phyloP scores from a whole-genome alignment of 2,329 filamentous ascomycete species.

The Fusarium penzigii region DNA sequence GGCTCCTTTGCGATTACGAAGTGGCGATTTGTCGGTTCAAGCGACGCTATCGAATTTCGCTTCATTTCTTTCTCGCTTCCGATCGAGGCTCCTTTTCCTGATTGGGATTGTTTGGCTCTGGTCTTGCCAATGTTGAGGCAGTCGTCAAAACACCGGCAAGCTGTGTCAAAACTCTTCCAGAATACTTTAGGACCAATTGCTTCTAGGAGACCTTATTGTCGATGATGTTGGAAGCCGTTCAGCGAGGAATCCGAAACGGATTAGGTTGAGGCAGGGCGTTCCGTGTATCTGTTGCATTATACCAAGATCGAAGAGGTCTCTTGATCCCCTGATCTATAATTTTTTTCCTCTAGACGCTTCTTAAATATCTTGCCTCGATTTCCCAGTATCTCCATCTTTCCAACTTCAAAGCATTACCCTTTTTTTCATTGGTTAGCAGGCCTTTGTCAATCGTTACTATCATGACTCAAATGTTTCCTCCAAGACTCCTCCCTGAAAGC shows the following conservation, averaged over 20 bases:
- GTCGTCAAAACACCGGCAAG: conserved; percentile 4
- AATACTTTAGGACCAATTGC: no score
- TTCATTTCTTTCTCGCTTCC: conserved; percentile 8
- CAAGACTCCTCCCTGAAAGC: conserved; percentile 21
- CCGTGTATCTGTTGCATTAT: neutral
- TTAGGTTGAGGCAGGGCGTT: neutral
- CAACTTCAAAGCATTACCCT: conserved; percentile 5
- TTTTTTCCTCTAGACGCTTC: neutral
- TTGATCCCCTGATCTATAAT: neutral
- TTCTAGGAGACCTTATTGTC: neutral
- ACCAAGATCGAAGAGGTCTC: neutral
- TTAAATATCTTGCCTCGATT: conserved; percentile 23
- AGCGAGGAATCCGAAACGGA: neutral
- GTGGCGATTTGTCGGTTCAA: conserved; percentile 23
- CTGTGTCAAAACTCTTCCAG: conserved; percentile 3
- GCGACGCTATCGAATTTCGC: conserved; percentile 6
- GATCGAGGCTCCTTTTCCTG: conserved; percentile 10
- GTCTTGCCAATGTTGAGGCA: conserved; percentile 12
- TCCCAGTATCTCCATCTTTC: conserved; percentile 13
- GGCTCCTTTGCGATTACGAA: conserved; percentile 14
- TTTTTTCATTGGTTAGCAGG: conserved; percentile 22
- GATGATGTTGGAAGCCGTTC: neutral
- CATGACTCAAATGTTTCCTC: conserved; percentile 29
- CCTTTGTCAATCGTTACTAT: conserved; percentile 25
- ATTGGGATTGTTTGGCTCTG: conserved; percentile 13